Evolutionary conservation across 1,139 yeast species (phyloP).

Genomic region (Groenewaldozyma sp.): DNA sequence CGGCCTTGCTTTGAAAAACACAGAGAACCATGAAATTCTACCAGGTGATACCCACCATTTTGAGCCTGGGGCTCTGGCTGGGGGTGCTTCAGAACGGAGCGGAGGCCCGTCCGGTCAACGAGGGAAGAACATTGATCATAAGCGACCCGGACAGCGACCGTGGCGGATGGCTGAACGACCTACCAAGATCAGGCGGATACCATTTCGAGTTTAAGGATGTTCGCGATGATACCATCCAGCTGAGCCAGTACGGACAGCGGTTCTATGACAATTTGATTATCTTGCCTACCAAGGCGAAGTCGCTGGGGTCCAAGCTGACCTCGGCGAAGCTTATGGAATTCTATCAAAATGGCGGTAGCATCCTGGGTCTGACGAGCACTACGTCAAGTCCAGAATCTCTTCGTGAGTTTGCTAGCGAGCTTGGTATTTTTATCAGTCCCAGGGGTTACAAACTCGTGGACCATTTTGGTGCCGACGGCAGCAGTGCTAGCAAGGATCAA

Average conservation of each 20-base stretch:
- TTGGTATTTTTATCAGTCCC: conserved; percentile 82
- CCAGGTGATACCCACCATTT: background rate
- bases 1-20: background rate
- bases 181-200: conserved; percentile 22
- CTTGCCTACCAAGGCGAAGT: conserved; percentile 38
- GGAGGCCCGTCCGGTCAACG: conserved; percentile 16
- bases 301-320: conserved; percentile 37
- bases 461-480: conserved; percentile 42
- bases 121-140: conserved; percentile 19
- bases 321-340: conserved; percentile 42
- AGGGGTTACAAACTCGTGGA: conserved; percentile 59
- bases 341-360: conserved; percentile 61
- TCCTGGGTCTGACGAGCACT: conserved; percentile 52
- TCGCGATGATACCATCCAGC: conserved; percentile 27
- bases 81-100: conserved; percentile 7
- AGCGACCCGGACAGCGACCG: conserved; percentile 17
- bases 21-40: conserved; percentile 1
- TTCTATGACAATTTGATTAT: conserved; percentile 48
- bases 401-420: conserved; percentile 59
- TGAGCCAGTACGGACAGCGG: conserved; percentile 34
- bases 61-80: background rate
- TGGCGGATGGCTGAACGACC: conserved; percentile 13
- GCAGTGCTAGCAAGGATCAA: conserved; percentile 5
- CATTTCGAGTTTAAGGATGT: conserved; percentile 24
- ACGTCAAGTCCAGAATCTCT: conserved; percentile 60